Conservation (phyloP, 352 stramenopile genomes). For the Phytophthora multivora region DNA sequence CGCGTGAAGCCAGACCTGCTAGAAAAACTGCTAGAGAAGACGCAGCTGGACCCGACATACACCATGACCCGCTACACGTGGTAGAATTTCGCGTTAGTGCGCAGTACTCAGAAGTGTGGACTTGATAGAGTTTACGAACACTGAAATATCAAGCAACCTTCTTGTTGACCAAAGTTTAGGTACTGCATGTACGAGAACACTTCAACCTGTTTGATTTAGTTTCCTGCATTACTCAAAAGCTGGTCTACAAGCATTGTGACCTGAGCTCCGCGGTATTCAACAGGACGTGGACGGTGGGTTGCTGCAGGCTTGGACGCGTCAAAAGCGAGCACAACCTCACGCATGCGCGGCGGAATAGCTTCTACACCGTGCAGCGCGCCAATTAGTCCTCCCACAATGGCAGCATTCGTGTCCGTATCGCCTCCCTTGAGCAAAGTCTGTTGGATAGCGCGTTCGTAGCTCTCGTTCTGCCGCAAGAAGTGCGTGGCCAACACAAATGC, state of each 20-base stretch:
- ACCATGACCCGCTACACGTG: slow-evolving; percentile 42
- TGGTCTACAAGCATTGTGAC: slow-evolving; percentile 29
- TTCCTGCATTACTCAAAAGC: slow-evolving; percentile 17
- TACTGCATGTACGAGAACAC: no score
- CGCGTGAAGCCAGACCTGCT: slow-evolving; percentile 33
- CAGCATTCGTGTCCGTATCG: slow-evolving; percentile 68
- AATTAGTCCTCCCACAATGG: slow-evolving; percentile 56
- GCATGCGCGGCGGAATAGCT: slow-evolving; percentile 50
- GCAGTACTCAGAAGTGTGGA: background rate
- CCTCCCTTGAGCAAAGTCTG: slow-evolving; percentile 57
- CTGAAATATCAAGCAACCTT: background rate
- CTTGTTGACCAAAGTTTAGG: no score
- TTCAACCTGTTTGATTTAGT: no score
- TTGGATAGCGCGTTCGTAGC: slow-evolving; percentile 52
- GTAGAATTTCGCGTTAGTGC: slow-evolving; percentile 16
- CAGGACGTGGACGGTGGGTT: slow-evolving; percentile 34
- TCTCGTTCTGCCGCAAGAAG: slow-evolving; percentile 43
- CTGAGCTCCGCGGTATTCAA: slow-evolving; percentile 35
- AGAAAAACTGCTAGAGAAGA: slow-evolving; percentile 25
- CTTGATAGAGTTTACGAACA: slow-evolving; percentile 3
- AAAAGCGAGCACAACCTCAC: slow-evolving; percentile 43
- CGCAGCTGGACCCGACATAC: slow-evolving; percentile 34
- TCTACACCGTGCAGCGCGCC: slow-evolving; percentile 53
- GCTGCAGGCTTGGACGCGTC: slow-evolving; percentile 31
- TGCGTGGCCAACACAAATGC: slow-evolving; percentile 54